Percentiles rank a stretch among this genome's conserved stretches.
These are phyloP conservation scores for Saccharomycopsis oosterbeekiorum DNA, from an alignment of 805 yeast species.

Conservation along the genomic window DNA sequence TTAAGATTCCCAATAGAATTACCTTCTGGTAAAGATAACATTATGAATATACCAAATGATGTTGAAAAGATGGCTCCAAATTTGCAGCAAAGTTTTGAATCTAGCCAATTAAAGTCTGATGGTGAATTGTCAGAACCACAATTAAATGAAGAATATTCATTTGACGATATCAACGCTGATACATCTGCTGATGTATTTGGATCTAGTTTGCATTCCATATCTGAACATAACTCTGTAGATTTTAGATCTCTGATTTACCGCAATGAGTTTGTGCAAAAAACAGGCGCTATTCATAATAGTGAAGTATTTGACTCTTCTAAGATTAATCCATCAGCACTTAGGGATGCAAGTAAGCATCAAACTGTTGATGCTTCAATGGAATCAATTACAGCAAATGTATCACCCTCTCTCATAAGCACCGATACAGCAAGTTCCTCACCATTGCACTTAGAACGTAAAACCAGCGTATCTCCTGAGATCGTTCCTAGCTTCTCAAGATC, in stretches of 20 bases:
- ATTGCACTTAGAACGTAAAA: neutral
- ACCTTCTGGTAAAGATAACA: neutral
- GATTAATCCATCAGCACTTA: neutral
- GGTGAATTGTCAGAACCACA: neutral
- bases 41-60: neutral
- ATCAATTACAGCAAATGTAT: neutral
- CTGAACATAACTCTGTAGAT: slow-evolving; percentile 10
- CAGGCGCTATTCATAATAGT: slow-evolving; percentile 8
- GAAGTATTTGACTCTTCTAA: slow-evolving; percentile 7
- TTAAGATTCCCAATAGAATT: neutral
- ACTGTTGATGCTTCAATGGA: neutral
- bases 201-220: slow-evolving; percentile 14
- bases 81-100: neutral
- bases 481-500: neutral
- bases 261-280: slow-evolving; percentile 13
- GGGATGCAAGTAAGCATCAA: neutral
- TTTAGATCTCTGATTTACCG: slow-evolving; percentile 14
- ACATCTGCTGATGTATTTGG: slow-evolving; percentile 13
- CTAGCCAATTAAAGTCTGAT: neutral
- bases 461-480: neutral
- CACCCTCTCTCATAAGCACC: neutral
- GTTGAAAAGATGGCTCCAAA: neutral
- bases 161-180: neutral
- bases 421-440: neutral
- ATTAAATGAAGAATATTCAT: neutral